These are phyloP conservation scores for Aspergillus nidulans DNA, from an alignment of 495 filamentous ascomycete genomes.

Conservation along the genomic window DNA sequence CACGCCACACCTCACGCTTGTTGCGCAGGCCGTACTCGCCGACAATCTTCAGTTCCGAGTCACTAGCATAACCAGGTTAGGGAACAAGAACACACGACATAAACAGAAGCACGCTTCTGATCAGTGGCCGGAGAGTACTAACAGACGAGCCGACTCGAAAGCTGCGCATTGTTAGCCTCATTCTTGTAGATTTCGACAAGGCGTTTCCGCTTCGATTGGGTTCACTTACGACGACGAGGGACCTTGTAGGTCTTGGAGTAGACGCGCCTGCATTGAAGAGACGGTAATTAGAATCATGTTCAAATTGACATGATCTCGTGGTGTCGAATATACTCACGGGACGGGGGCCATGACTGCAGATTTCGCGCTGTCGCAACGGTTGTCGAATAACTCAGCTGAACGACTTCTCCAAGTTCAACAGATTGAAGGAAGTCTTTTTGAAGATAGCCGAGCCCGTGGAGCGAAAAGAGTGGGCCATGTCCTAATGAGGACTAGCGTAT, in stretches of 20 bases:
- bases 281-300: constrained; percentile 33
- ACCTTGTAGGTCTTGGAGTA: constrained; percentile 99
- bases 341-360: constrained; percentile 51
- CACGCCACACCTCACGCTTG: constrained; percentile 99
- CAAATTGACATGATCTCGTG: not conserved
- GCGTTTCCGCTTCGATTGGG: constrained; percentile 8
- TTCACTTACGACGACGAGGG: constrained; percentile 61
- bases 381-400: constrained; percentile 25
- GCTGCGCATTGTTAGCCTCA: constrained; percentile 46
- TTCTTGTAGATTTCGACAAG: not conserved
- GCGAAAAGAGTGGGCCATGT: not conserved
- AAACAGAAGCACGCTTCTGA: constrained; percentile 93
- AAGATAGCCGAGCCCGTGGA: constrained; percentile 26
- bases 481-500: constrained; percentile 14
- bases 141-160: constrained; percentile 99
- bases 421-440: constrained; percentile 21
- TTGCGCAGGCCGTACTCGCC: constrained; percentile 98
- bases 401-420: constrained; percentile 17
- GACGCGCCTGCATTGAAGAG: constrained; percentile 43
- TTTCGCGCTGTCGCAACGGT: constrained; percentile 34
- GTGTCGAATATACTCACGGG: constrained; percentile 40
- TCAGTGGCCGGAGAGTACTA: constrained; percentile 94
- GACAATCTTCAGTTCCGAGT: constrained; percentile 98
- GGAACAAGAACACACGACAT: constrained; percentile 67
- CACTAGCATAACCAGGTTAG: constrained; percentile 59